A percentile compares a stretch with the other conserved stretches of the same genome.
Evolutionary conservation across 129 eudicot genomes (phyloP).

Genomic region (Tanacetum coccineum): DNA sequence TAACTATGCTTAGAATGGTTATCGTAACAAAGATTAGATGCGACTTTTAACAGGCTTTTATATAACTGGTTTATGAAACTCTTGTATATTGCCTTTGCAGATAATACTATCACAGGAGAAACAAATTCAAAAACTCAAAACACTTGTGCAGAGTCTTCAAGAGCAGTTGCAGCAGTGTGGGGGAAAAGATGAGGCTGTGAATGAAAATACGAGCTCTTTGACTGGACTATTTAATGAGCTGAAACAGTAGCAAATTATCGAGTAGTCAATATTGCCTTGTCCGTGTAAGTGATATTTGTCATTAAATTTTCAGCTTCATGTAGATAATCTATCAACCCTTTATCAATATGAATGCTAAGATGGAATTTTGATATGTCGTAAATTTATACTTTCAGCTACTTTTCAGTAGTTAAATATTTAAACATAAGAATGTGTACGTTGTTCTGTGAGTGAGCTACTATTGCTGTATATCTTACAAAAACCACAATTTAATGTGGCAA

Average conservation of each 20-base stretch:
- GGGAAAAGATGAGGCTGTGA: constrained; percentile 26
- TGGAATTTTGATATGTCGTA: not conserved
- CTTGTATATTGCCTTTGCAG: constrained; percentile 30
- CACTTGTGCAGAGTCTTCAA: constrained; percentile 44
- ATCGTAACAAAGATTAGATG: constrained; percentile 4
- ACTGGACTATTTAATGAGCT: constrained; percentile 33
- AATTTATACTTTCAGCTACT: not conserved
- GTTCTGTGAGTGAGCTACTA: not conserved
- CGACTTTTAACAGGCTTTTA: not conserved
- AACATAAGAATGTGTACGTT: not conserved
- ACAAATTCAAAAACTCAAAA: constrained; percentile 42
- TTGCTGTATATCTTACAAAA: constrained; percentile 5
- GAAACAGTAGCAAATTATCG: constrained; percentile 33
- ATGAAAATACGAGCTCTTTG: constrained; percentile 26
- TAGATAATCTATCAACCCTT: too few relatives aligned
- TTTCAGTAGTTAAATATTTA: not conserved
- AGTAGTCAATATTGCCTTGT: constrained; percentile 20
- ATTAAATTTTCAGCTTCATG: not conserved
- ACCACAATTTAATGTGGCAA: constrained; percentile 14
- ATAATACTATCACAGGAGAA: constrained; percentile 51
- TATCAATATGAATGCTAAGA: too few relatives aligned
- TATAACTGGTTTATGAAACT: not conserved
- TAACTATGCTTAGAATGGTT: constrained; percentile 6
- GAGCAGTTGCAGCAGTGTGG: constrained; percentile 43
- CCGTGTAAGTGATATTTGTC: constrained; percentile 16